Percentiles rank a stretch among this genome's conserved stretches.
These are phyloP conservation scores for Pseudonitzschia pungens DNA, from an alignment of 108 stramenopile genomes.

Conservation along the genomic window DNA sequence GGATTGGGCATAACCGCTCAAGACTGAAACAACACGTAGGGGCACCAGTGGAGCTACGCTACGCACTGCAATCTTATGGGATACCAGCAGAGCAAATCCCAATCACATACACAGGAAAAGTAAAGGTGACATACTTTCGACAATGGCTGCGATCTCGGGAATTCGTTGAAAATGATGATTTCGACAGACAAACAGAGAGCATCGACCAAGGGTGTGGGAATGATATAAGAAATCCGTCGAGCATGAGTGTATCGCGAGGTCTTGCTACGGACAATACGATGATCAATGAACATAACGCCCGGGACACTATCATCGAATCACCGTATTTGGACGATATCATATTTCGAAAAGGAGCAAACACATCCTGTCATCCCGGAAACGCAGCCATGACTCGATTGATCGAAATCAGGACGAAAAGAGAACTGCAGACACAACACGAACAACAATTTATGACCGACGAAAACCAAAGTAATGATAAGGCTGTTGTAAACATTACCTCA, in stretches of 20 bases:
- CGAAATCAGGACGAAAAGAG: not conserved
- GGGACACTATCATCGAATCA: not conserved
- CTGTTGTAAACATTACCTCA: too few species aligned
- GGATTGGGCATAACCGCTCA: constrained; percentile 4
- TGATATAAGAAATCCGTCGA: not conserved
- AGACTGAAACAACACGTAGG: not conserved
- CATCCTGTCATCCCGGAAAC: not conserved
- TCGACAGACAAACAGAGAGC: not conserved
- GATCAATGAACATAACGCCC: too few species aligned
- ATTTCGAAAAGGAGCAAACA: not conserved
- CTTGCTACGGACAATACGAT: not conserved
- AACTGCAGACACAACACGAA: not conserved
- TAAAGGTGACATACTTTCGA: not conserved
- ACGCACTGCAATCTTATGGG: not conserved
- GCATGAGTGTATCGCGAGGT: not conserved
- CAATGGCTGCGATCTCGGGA: constrained; percentile 3
- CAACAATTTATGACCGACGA: not conserved
- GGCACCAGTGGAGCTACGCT: not conserved
- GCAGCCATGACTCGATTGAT: not conserved
- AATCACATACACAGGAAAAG: constrained; percentile 6
- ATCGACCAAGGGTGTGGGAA: not conserved
- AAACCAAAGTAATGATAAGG: not conserved
- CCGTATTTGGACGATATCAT: constrained; percentile 11
- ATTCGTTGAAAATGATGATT: not conserved
- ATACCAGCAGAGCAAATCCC: not conserved